Percentiles rank a stretch among this genome's conserved stretches.
Evolutionary conservation across 768 basidiomycete species (phyloP).

Genomic region (Podaxis sp.): DNA sequence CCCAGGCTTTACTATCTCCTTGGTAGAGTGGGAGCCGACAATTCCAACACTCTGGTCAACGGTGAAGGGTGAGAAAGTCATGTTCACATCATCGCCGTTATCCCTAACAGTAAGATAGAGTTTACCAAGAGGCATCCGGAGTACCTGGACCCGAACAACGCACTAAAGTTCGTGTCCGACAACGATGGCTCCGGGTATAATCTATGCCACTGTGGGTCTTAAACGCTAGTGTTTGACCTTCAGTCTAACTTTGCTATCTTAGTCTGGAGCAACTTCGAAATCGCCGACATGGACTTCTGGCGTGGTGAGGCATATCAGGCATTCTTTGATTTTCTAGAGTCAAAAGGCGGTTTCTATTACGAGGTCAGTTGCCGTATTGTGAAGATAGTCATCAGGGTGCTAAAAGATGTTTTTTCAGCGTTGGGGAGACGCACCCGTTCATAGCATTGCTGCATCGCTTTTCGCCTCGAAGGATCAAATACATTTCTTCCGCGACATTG

Average conservation of each 20-base stretch:
- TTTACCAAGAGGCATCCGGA: slow-evolving; percentile 64
- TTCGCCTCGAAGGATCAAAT: slow-evolving; percentile 72
- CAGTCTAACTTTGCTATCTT: background rate
- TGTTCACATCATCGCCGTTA: background rate
- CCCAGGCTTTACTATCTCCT: slow-evolving; percentile 72
- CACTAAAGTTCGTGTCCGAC: slow-evolving; percentile 72
- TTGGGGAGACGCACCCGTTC: slow-evolving; percentile 78
- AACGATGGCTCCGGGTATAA: slow-evolving; percentile 63
- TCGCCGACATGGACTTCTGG: slow-evolving; percentile 89
- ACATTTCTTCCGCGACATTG: slow-evolving; percentile 83
- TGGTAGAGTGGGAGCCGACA: slow-evolving; percentile 76
- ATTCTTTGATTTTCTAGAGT: slow-evolving; percentile 81
- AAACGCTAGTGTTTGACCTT: background rate
- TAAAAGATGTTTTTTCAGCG: slow-evolving; percentile 31
- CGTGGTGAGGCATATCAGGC: slow-evolving; percentile 75
- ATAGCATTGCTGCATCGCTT: slow-evolving; percentile 76
- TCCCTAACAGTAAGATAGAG: slow-evolving; percentile 34
- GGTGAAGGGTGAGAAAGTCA: slow-evolving; percentile 50
- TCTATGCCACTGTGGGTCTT: slow-evolving; percentile 56
- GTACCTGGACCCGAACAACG: slow-evolving; percentile 57
- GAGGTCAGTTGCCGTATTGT: slow-evolving; percentile 48
- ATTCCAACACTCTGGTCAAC: slow-evolving; percentile 77
- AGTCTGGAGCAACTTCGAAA: slow-evolving; percentile 94
- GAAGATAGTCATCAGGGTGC: background rate
- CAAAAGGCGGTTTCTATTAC: slow-evolving; percentile 87